Evolutionary conservation across 345 rosid genomes (phyloP), one percentile per base, ranked within the genome.

Genomic region (Noccaea bulbosa): DNA sequence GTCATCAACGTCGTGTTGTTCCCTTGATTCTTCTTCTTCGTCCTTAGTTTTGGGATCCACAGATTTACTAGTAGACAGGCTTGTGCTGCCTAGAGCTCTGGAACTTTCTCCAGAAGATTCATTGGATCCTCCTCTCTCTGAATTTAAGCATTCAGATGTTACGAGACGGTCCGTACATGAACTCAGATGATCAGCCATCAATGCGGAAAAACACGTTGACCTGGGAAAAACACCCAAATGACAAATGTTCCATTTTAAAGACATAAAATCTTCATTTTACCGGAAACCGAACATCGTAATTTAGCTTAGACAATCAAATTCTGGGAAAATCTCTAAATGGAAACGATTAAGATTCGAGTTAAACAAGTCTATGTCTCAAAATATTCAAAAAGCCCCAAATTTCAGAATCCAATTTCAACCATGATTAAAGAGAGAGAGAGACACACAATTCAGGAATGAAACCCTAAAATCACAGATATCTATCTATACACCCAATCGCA

Each of bases 181-280:
- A 70, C 81, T 87, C 73, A 85, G 74, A 79, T 86, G 90, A 84
- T 87, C 97, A 53, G 87, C 80, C 98, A 91, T 91, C 66, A 15
- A 69, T 40, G 14, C 48, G 2, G 7, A 15, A 70, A 63, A 17
- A 35, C 11, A 70, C 67, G 69, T 64, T 73, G 72, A 77, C 65
- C 73, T 66, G 45, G 45, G 46, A n/a, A 10, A 22, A 48, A 39
- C n/a, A 20, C 30, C 46, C 11, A 50, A 69, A 58, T 69, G 45
- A 47, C 11, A 58, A 35, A 46, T 55, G 55, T 68, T 55, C 8
- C 6, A 24, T 12, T 46, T 43, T 17, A 15, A 39, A 57, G 24
- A 39, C 9, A 12, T 16, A 40, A 12, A 30, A 16, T 8, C 24
- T 11, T 0, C 44, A 49, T 68, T n/a, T n/a, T 34, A 32, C n/a